Evolutionary conservation across 1,284 basidiomycete species (phyloP).

Genomic region (Pisolithus thermaeus): DNA sequence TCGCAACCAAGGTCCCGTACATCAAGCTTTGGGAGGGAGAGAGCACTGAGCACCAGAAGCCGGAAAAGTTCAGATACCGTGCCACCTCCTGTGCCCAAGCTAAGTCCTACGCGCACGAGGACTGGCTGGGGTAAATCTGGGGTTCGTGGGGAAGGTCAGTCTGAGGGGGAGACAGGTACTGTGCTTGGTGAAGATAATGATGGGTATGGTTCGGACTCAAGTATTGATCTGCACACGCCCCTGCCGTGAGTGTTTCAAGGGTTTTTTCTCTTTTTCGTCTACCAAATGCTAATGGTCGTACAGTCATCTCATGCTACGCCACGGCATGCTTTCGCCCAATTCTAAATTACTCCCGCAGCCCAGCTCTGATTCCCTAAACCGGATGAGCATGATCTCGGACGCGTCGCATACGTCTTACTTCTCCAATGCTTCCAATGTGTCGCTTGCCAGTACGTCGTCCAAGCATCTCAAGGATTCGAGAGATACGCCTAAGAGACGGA

Average conservation of each 20-base stretch:
- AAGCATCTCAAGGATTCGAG: slow-evolving; percentile 58
- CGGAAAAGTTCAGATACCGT: slow-evolving; percentile 5
- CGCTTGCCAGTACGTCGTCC: slow-evolving; percentile 34
- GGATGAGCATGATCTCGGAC: slow-evolving; percentile 31
- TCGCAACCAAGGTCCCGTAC: slow-evolving; percentile 18
- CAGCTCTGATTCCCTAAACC: slow-evolving; percentile 19
- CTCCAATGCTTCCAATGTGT: slow-evolving; percentile 28
- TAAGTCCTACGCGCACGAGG: slow-evolving; percentile 2
- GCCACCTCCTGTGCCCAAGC: slow-evolving; percentile 8
- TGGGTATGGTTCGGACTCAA: slow-evolving; percentile 50
- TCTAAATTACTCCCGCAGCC: slow-evolving; percentile 55
- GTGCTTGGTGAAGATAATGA: slow-evolving; percentile 15
- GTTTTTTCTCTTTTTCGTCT: not conserved
- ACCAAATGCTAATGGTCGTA: not conserved
- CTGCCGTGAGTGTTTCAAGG: slow-evolving; percentile 53
- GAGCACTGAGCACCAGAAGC: slow-evolving; percentile 12
- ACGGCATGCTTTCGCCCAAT: slow-evolving; percentile 68
- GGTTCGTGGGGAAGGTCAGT: not conserved
- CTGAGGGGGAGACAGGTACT: not conserved
- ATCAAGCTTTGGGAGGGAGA: slow-evolving; percentile 10
- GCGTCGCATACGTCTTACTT: slow-evolving; percentile 18
- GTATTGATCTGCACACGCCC: slow-evolving; percentile 71
- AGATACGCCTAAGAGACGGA: slow-evolving; percentile 55
- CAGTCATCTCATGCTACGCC: slow-evolving; percentile 67
- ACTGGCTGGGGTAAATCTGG: not conserved